Evolutionary conservation across 2,329 filamentous ascomycete genomes (phyloP), one percentile per base, ranked within the genome.

Genomic region (Fusarium sp.): DNA sequence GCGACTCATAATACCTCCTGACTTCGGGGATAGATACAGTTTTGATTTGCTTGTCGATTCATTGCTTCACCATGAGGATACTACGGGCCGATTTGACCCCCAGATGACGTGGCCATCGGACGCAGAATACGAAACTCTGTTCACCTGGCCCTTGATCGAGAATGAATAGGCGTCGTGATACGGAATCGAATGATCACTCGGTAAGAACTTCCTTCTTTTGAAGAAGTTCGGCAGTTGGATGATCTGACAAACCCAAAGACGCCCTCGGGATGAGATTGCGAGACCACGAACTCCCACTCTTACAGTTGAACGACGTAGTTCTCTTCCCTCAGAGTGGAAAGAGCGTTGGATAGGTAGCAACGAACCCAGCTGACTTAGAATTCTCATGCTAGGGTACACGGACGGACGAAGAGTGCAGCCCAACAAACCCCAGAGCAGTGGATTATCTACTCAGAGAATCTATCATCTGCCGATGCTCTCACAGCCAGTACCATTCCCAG

Each of bases 31-130:
- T 59, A 45, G 45, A 43, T 9, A 27, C 30, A 39, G 0, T 13
- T 27, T n/a, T 10, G n/a, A n/a, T 23, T 23, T 43, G 35, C 37
- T n/a, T 14, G 3, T n/a, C 8, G 4, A 8, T 27, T 9, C 10
- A 6, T 27, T n/a, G 27, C 23, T 27, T 66, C 43, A 13, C 10
- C 4, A 6, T 1, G n/a, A 16, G 3, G 2, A 13, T 7, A 27
- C 39, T 6, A 30, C 61, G 65, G 69, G 10, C 72, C 65, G 66
- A 73, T 59, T 62, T 1, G 23, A n/a, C 32, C 23, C n/a, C 4
- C 2, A 4, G 7, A 1, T 6, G 25, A 16, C n/a, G 5, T 39
- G 37, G 14, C 16, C 9, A 41, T 50, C 1, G 1, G 6, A 37
- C 20, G 18, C 34, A 37, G 14, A 43, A 25, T 58, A 32, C n/a